A percentile compares a stretch with the other conserved stretches of the same genome.
phyloP scores from a whole-genome alignment of 306 rosid species.

The Vigna reflexopilosa region DNA sequence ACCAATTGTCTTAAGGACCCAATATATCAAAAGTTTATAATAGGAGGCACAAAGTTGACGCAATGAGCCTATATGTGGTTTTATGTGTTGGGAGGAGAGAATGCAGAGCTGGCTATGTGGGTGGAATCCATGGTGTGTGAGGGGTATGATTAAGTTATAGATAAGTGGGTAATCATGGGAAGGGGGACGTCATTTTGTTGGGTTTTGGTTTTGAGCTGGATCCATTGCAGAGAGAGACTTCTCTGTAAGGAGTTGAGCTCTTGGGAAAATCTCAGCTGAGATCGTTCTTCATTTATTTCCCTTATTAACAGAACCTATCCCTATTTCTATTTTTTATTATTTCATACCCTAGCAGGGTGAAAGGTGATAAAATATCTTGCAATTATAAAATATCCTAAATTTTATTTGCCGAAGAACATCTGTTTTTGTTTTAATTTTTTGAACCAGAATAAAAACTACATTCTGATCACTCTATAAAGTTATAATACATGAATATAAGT shows the following conservation, averaged over 20 bases:
- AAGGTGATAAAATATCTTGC: constrained; percentile 4
- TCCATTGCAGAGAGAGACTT: background rate
- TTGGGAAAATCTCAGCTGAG: background rate
- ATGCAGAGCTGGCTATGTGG: background rate
- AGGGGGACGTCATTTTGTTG: background rate
- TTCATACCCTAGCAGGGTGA: background rate
- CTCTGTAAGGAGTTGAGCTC: background rate
- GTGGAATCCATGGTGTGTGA: background rate
- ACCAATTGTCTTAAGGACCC: background rate
- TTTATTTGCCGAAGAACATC: constrained; percentile 10
- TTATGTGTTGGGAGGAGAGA: background rate
- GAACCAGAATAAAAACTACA: constrained; percentile 4
- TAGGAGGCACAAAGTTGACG: background rate
- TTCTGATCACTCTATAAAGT: constrained; percentile 31
- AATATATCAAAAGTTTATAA: background rate
- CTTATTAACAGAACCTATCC: background rate
- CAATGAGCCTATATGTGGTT: background rate
- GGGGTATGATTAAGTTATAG: background rate
- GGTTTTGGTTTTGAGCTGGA: background rate
- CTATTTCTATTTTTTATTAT: background rate
- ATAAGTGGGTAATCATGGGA: background rate
- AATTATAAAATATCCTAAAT: constrained; percentile 27
- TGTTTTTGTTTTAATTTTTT: constrained; percentile 3
- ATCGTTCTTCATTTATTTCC: background rate
- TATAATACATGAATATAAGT: constrained; percentile 10